phyloP scores from a whole-genome alignment of 176 grass and related monocot species.

The Calamus simplicifolius region DNA sequence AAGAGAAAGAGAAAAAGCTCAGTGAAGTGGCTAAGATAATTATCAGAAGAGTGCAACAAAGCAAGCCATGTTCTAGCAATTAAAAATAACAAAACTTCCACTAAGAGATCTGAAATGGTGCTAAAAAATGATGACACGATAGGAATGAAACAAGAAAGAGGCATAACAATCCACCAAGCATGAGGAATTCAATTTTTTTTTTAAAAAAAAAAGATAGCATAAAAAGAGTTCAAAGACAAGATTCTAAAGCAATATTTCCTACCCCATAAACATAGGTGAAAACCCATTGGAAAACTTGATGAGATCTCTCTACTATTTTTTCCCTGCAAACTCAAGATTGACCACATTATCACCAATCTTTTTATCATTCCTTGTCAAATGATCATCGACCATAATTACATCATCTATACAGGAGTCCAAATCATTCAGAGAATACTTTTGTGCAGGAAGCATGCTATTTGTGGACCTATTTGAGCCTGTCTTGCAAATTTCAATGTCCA shows the following conservation, averaged over 20 bases:
- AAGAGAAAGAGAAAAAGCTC: too few species aligned
- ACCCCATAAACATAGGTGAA: slow-evolving; percentile 81
- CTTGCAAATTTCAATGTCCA: slow-evolving; percentile 73
- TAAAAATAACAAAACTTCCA: not conserved
- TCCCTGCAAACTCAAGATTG: slow-evolving; percentile 42
- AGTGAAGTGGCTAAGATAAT: too few species aligned
- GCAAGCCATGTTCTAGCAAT: too few species aligned
- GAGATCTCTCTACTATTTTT: slow-evolving; percentile 34
- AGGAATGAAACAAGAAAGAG: too few species aligned
- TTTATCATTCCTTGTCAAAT: slow-evolving; percentile 25
- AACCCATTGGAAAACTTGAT: slow-evolving; percentile 27
- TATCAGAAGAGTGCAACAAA: too few species aligned
- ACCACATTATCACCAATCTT: slow-evolving; percentile 34
- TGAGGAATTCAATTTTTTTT: too few species aligned
- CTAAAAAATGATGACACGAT: too few species aligned
- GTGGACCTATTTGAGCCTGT: slow-evolving; percentile 21
- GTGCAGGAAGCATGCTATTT: slow-evolving; percentile 30
- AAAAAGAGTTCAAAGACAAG: too few species aligned
- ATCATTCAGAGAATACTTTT: slow-evolving; percentile 22
- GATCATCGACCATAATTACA: slow-evolving; percentile 6
- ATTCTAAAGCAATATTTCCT: slow-evolving; percentile 7
- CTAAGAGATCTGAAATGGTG: not conserved
- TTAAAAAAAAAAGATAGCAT: too few species aligned
- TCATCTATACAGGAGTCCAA: slow-evolving; percentile 14
- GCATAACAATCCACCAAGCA: too few species aligned